Evolutionary conservation across 129 eudicot genomes (phyloP).

Genomic region (Lactuca sativa): DNA sequence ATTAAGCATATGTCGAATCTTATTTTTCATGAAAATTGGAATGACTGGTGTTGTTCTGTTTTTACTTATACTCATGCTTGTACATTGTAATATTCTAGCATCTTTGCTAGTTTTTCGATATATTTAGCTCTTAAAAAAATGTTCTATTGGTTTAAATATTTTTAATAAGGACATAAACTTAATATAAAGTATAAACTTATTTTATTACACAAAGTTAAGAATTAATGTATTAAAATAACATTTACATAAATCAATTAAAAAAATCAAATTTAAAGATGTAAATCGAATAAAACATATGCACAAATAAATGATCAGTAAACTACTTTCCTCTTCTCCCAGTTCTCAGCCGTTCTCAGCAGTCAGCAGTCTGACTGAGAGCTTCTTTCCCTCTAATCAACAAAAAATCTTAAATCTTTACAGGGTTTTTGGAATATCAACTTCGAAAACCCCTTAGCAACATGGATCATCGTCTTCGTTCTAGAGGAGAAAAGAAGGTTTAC

Average conservation of each 20-base stretch:
- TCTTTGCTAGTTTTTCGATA: no score
- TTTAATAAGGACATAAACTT: not conserved
- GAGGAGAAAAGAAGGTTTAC: constrained; percentile 41
- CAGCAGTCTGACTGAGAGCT: not conserved
- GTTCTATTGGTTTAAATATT: no score
- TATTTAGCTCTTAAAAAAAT: no score
- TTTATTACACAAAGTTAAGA: no score
- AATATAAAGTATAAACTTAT: not conserved
- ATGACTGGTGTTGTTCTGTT: no score
- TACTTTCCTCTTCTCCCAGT: constrained; percentile 1
- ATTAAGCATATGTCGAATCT: no score
- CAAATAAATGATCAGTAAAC: not conserved
- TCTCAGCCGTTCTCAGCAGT: constrained; percentile 8
- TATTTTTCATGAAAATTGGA: no score
- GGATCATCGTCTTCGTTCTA: constrained; percentile 68
- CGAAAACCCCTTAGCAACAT: constrained; percentile 14
- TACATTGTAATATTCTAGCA: no score
- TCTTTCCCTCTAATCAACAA: constrained; percentile 19
- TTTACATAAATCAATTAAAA: no score
- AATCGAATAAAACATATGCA: not conserved
- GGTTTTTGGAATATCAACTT: constrained; percentile 7
- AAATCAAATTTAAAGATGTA: no score
- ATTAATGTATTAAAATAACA: no score
- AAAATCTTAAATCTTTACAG: not conserved
- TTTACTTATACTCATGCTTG: no score